phyloP scores from a whole-genome alignment of 768 basidiomycete genomes.

The Boletus barrowsii region DNA sequence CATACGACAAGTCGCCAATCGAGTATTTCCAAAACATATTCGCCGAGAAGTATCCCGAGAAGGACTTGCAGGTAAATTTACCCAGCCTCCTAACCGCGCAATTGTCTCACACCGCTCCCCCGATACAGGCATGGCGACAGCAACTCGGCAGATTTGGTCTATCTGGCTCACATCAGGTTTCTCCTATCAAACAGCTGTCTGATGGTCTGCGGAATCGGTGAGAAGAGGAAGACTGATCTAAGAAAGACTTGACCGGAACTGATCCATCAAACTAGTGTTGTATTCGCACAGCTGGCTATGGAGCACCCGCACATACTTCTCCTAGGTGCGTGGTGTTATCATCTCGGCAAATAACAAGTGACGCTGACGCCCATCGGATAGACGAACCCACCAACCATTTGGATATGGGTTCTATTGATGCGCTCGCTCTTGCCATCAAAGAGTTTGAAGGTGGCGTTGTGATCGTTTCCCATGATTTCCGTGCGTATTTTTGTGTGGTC shows the following conservation, averaged over 20 bases:
- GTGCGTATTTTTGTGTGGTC: conserved; percentile 44
- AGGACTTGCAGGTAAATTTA: conserved; percentile 64
- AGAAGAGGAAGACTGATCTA: conserved; percentile 28
- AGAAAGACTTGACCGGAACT: conserved; percentile 5
- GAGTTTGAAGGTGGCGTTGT: conserved; percentile 97
- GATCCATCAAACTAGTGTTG: conserved; percentile 56
- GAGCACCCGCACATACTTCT: conserved; percentile 95
- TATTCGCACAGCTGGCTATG: conserved; percentile 95
- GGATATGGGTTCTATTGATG: conserved; percentile 98
- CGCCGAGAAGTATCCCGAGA: conserved; percentile 83
- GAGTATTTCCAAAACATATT: conserved; percentile 92
- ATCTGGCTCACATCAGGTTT: conserved; percentile 88
- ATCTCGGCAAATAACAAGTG: conserved; percentile 8
- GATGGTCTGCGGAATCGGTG: conserved; percentile 96
- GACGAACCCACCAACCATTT: conserved; percentile 97
- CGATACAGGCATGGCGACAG: conserved; percentile 79
- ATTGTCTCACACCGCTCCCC: conserved; percentile 9
- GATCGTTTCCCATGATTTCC: conserved; percentile 99
- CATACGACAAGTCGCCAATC: conserved; percentile 85
- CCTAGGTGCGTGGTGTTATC: conserved; percentile 50
- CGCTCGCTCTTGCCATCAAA: conserved; percentile 92
- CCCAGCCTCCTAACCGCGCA: conserved; percentile 5
- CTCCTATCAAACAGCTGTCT: conserved; percentile 90
- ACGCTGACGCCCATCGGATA: conserved; percentile 22
- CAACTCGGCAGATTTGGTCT: conserved; percentile 96